Base-by-base conservation (phyloP, 2,329 filamentous ascomycete species). In the Pyricularia sp. region DNA sequence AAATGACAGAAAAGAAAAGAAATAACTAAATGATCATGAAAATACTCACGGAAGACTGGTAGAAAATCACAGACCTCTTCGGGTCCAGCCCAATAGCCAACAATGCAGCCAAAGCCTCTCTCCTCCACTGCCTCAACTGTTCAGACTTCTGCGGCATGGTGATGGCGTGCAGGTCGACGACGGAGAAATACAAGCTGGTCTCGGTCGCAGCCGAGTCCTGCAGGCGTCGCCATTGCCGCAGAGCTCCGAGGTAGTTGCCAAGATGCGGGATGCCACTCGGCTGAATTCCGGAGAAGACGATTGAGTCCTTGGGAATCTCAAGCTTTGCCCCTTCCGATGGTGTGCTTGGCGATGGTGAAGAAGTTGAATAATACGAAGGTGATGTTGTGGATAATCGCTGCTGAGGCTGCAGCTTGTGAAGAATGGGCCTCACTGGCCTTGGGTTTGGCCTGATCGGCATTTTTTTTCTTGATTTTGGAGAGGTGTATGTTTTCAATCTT, bases 201-300 rank as follows among this genome's bases (percentile, higher is more conserved):
- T 77, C 78, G 2, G 80, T 73, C 0, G 78, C 68, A 0, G 85
- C 80, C 49, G 82, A 78, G 67, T 91, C 79, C 69, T 99, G 93
- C 8, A 97, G 80, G 67, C 82, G 81, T 61, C 89, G 88, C 94
- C 94, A 99, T 80, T 91, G 86, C 63, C 86, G 84, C 65, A 99
- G 78, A 19, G 94, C 94, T 30, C 94, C 94, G 12, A 96, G 83
- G 75, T 97, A 99, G 77, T 99, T 99, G 65, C 94, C 94, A 33
- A 99, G 78, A 75, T 99, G 94, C 16, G 94, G 94, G 28, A 96
- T 83, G 44, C 93, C 94, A 0, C 94, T 99, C 22, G 94, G 94
- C 75, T 99, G 94, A 70, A 99, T 99, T 64, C 93, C 94, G 3
- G 94, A 97, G 79, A 99, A 97, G 71, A 97, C 85, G 66, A 88